These are phyloP conservation scores for Exophiala spinifera DNA, from an alignment of 2,329 filamentous ascomycete species.

Conservation along the genomic window DNA sequence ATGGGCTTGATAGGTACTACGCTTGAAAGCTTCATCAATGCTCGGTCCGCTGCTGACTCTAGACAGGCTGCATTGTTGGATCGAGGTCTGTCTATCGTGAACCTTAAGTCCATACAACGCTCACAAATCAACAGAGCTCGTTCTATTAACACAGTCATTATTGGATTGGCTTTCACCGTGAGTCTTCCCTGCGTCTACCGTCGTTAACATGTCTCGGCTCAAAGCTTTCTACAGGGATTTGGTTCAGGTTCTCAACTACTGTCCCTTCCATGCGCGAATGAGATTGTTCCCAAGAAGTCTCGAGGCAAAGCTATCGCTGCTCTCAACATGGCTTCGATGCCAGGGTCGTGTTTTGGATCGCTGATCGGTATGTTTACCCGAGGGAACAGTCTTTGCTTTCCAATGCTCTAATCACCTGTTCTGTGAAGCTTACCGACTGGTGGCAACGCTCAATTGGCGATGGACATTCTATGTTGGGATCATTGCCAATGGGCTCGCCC, in stretches of 20 bases:
- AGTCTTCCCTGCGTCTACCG: not conserved
- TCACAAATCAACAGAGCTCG: no score
- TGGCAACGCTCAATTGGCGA: conserved; percentile 5
- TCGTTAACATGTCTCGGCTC: no score
- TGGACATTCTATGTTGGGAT: conserved; percentile 15
- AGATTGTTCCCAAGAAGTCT: not conserved
- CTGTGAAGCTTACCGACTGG: conserved; percentile 10
- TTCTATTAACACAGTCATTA: no score
- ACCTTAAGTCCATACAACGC: no score
- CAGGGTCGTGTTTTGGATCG: conserved; percentile 6
- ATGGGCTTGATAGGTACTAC: no score
- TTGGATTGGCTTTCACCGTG: not conserved
- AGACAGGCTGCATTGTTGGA: no score
- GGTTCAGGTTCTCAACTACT: not conserved
- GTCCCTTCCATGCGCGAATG: not conserved
- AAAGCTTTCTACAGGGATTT: not conserved
- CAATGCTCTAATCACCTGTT: no score
- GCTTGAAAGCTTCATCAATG: no score
- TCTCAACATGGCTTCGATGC: not conserved
- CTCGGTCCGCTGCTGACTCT: no score
- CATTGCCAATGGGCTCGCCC: conserved; percentile 11
- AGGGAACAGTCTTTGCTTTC: no score
- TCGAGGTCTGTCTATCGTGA: no score
- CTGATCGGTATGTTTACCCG: conserved; percentile 8
- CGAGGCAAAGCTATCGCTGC: not conserved